Evolutionary conservation across 306 rosid species (phyloP).

Genomic region (Begonia loranthoides): DNA sequence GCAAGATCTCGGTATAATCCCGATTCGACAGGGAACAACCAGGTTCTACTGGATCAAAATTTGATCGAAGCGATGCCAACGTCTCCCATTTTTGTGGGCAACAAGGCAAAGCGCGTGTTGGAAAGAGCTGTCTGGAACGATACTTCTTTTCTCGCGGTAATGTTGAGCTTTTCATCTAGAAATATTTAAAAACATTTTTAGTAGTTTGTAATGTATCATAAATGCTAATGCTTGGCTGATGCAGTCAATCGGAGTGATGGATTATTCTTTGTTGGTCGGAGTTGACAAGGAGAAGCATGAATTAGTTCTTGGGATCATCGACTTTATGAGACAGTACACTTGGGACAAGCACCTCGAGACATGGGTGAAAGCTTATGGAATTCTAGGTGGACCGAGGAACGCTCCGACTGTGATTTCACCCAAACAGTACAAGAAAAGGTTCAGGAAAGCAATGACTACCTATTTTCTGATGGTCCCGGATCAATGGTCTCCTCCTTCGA

Average conservation of each 20-base stretch:
- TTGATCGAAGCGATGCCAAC: slow-evolving; percentile 99
- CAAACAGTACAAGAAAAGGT: slow-evolving; percentile 84
- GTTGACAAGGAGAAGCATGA: slow-evolving; percentile 89
- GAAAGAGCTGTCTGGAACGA: slow-evolving; percentile 99
- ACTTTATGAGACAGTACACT: slow-evolving; percentile 95
- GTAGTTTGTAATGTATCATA: slow-evolving; percentile 3
- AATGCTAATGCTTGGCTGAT: slow-evolving; percentile 9
- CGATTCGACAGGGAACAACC: slow-evolving; percentile 68
- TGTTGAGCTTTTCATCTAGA: slow-evolving; percentile 16
- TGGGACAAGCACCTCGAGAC: slow-evolving; percentile 99
- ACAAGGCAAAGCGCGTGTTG: slow-evolving; percentile 74
- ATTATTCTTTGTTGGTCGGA: slow-evolving; percentile 89
- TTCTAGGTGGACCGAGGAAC: slow-evolving; percentile 92
- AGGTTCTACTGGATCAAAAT: slow-evolving; percentile 85
- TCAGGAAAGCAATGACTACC: slow-evolving; percentile 93
- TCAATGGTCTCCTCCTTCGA: slow-evolving; percentile 72
- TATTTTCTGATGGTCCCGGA: slow-evolving; percentile 97
- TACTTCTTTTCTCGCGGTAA: slow-evolving; percentile 89
- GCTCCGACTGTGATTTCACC: slow-evolving; percentile 93
- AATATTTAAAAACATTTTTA: neutral
- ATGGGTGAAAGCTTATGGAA: slow-evolving; percentile 94
- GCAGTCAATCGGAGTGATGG: slow-evolving; percentile 94
- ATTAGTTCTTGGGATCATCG: slow-evolving; percentile 89
- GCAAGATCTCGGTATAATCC: slow-evolving; percentile 79
- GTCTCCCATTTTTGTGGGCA: slow-evolving; percentile 86